These are phyloP conservation scores for Pseudognaphalium luteoalbum DNA, from an alignment of 129 eudicot genomes.

Conservation along the genomic window DNA sequence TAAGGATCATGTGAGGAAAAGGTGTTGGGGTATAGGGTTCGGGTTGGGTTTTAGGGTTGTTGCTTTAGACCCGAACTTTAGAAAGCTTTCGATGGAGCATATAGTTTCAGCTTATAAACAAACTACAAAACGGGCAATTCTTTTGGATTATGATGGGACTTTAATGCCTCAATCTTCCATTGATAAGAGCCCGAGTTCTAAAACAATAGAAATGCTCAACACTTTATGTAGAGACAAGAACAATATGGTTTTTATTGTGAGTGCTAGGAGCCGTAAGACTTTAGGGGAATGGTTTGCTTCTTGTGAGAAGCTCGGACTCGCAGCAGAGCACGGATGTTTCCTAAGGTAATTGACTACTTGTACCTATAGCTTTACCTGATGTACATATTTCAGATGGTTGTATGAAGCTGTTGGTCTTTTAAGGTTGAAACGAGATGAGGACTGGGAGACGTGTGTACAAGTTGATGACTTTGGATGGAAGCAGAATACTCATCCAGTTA, in stretches of 20 bases:
- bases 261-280: conserved; percentile 40
- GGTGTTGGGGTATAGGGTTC: conserved; percentile 85
- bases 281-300: conserved; percentile 55
- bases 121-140: conserved; percentile 46
- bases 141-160: conserved; percentile 64
- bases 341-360: conserved; percentile 34
- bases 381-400: neutral
- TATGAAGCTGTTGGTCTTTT: conserved; percentile 1
- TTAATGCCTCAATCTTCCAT: conserved; percentile 59
- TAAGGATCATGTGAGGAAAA: conserved; percentile 62
- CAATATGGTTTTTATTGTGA: conserved; percentile 57
- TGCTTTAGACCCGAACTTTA: conserved; percentile 62
- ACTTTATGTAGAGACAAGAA: conserved; percentile 47
- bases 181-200: conserved; percentile 57
- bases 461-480: conserved; percentile 63
- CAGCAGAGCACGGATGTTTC: conserved; percentile 64
- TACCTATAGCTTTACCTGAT: conserved; percentile 7
- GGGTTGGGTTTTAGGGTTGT: conserved; percentile 81
- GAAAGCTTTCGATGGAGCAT: conserved; percentile 53
- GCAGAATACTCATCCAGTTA: conserved; percentile 63
- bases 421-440: conserved; percentile 52
- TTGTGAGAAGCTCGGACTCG: conserved; percentile 58
- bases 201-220: conserved; percentile 51
- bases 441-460: conserved; percentile 73
- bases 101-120: conserved; percentile 52